These are phyloP conservation scores for Kokia cookei DNA, from an alignment of 441 rosid species.

Conservation along the genomic window DNA sequence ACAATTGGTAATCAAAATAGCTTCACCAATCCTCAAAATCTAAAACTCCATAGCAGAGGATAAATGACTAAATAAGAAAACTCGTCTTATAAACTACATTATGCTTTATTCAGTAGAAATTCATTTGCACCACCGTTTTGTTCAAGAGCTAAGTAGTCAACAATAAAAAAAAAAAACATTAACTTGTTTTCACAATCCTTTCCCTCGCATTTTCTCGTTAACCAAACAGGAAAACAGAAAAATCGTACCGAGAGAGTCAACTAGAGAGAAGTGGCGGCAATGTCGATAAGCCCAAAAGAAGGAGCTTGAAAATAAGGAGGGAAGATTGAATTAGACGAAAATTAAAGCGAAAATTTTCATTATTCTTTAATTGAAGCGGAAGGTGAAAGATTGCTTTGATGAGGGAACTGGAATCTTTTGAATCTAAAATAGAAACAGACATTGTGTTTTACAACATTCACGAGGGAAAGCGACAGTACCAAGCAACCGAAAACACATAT, in stretches of 20 bases:
- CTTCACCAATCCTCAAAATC: background rate
- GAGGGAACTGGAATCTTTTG: constrained; percentile 8
- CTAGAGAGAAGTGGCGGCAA: background rate
- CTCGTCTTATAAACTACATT: background rate
- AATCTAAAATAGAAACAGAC: background rate
- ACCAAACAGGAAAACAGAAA: constrained; percentile 3
- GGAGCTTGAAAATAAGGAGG: background rate
- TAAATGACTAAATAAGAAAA: background rate
- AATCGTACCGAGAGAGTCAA: constrained; percentile 13
- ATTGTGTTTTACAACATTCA: background rate
- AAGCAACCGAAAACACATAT: background rate
- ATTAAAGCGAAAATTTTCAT: background rate
- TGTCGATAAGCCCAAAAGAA: background rate
- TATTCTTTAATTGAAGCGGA: constrained; percentile 4
- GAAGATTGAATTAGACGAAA: background rate
- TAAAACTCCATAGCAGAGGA: background rate
- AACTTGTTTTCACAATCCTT: background rate
- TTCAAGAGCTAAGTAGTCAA: background rate
- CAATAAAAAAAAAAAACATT: background rate
- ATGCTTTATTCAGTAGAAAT: background rate
- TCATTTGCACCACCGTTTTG: background rate
- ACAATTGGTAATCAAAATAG: background rate
- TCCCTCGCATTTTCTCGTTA: background rate
- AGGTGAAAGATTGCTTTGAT: constrained; percentile 10
- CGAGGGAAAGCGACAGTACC: background rate